Base-by-base conservation (phyloP, 345 rosid species). In the Heritiera fomes region DNA sequence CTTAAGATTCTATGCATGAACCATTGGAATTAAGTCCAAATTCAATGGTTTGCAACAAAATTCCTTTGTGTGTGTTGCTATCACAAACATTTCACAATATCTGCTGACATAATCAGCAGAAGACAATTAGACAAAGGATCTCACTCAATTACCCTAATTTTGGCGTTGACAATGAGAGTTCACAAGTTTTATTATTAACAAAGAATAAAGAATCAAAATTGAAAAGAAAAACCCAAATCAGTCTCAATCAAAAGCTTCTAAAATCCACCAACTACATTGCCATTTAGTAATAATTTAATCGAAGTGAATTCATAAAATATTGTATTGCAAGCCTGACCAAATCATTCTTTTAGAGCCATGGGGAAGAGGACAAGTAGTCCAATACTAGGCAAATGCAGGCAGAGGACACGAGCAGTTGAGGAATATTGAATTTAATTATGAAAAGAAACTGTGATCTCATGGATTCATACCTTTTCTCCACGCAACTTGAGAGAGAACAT, bases 241-340 rank as follows among this genome's bases (percentile, higher is more conserved):
- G 77, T 63, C 78, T 38, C 28, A 38, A 73, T 55, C 46, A 10
- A 78, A 62, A 79, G 73, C 58, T 79, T 82, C 69, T 38, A 46
- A 63, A 55, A 76, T 8, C 75, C 74, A 76, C 77, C 82, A 64
- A 71, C 80, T 76, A 45, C 82, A 76, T 78, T 74, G 52, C 43
- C 76, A 72, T 55, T 18, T 71, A 32, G 28, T 34, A 53, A 53
- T 53, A 32, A 72, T 32, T 50, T 49, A 59, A 59, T 11, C 10
- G 23, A 59, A 59, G 6, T n/a, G 23, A 41, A 64, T 41, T 74
- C 15, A 64, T 12, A 2, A 23, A 23, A 76, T 59, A 63, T 66
- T 71, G 70, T 34, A 71, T 64, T 59, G 17, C 59, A 78, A 46
- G 79, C 23, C 32, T 68, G 71, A 78, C 76, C 66, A 68, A 75